Evolutionary conservation across 306 rosid species (phyloP), one percentile per base, ranked within the genome.

Genomic region (Calophaca sinica): DNA sequence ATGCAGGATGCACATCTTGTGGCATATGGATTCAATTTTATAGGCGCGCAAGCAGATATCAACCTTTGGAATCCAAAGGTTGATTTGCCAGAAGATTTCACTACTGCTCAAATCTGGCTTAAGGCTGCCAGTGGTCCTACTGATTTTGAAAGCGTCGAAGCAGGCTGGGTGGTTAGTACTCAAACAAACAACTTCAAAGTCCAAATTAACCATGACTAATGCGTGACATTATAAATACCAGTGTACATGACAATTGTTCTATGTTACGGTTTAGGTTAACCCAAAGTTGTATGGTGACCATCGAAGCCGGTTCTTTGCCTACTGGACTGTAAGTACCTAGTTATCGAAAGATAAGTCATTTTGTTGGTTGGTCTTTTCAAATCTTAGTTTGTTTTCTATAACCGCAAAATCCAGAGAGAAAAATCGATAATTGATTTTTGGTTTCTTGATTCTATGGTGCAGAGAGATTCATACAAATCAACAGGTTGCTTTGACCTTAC

Each of bases 401-500:
- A 58, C 15, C 15, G 9, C 32, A 49, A 62, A 28, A 5, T 31
- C 1, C 5, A 2, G 12, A 42, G 4, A 8, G 29, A 9, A 6
- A 44, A 39, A 51, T 51, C 1, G 10, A 52, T n/a, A 26, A 6
- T 20, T 79, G 60, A 36, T 13, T 41, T 70, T 38, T 13, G 11
- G 35, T 54, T 65, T 68, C 31, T 15, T 39, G 32, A 39, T 63
- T 63, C n/a, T 39, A 20, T 20, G 26, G 64, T 50, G 61, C 29
- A 89, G 97, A 58, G 2, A 72, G 96, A 92, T 48, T 54, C 88
- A 1, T 88, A 92, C 78, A 54, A 39, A 58, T 53, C 79, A 55
- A 84, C 88, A 2, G 93, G 97, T 2, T 92, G 97, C 79, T 83
- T 89, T 81, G 96, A 92, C 65, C 90, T 82, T 26, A 73, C 84